phyloP scores from a whole-genome alignment of 2,329 filamentous ascomycete genomes.

The Endoconidiophora laricicola region DNA sequence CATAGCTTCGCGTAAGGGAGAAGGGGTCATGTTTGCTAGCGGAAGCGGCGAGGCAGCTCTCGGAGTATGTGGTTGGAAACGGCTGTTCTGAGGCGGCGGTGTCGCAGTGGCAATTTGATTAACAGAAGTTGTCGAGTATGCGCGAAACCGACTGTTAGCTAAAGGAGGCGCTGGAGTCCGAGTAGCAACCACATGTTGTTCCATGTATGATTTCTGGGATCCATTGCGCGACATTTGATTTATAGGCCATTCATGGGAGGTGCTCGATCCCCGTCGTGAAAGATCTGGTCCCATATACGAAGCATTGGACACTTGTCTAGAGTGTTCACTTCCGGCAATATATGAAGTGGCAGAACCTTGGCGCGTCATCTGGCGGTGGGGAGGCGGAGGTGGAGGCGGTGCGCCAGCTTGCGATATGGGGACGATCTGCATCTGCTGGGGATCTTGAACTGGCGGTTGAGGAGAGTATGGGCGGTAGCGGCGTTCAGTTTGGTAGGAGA shows the following conservation, averaged over 20 bases:
- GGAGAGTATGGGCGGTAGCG: constrained; percentile 13
- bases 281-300: constrained; percentile 15
- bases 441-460: constrained; percentile 12
- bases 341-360: constrained; percentile 25
- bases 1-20: constrained; percentile 86
- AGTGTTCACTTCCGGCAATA: constrained; percentile 16
- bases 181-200: neutral
- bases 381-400: constrained; percentile 67
- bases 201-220: constrained; percentile 21
- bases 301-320: constrained; percentile 14
- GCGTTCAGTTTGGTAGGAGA: constrained; percentile 21
- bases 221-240: constrained; percentile 18
- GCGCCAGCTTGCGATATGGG: constrained; percentile 24
- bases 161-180: constrained; percentile 7
- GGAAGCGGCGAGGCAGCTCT: constrained; percentile 46
- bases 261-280: constrained; percentile 25
- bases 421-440: constrained; percentile 7
- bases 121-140: constrained; percentile 5
- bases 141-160: constrained; percentile 10
- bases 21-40: constrained; percentile 67
- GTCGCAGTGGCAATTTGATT: neutral
- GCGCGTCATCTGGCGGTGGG: constrained; percentile 51
- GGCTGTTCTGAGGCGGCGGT: constrained; percentile 2
- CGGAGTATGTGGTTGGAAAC: constrained; percentile 30
- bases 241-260: constrained; percentile 22